Evolutionary conservation across 352 stramenopile genomes (phyloP), one percentile per base, ranked within the genome.

Genomic region (Pythium oligandrum): DNA sequence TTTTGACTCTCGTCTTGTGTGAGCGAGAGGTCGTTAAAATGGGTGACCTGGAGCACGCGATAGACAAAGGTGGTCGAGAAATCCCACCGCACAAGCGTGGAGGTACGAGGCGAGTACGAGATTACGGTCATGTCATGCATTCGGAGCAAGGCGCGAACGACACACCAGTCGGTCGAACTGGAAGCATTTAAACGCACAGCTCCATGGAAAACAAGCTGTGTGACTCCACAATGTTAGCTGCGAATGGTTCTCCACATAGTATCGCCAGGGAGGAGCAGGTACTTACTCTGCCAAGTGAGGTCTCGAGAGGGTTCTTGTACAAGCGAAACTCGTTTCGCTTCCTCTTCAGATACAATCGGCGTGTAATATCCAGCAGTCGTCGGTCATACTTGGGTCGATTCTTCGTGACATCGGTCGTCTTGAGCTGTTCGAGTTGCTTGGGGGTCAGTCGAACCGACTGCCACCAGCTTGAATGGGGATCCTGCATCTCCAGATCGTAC

Each of bases 81-180:
- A 17, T 77, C 63, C 53, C 72, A 80, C 12, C 75, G 64, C 17
- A 32, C 31, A 43, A 62, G 63, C 4, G 6, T 11, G 0, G 72
- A 83, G 1, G 57, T 70, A 0, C 42, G 32, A 3, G 78, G 61
- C 0, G 64, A 68, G 57, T 87, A 86, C 36, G 66, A 31, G 1
- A 79, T 39, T 1, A 84, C 35, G 17, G 64, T 75, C 11, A 84
- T 63, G 1, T 50, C 49, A 11, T 57, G 57, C 3, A 53, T 44
- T n/a, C 64, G 68, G 35, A 72, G 49, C 17, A 86, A 63, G 6
- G 85, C 36, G 1, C 63, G 63, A 0, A 80, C 61, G 6, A 80
- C 42, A 40, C 53, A 42, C 4, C 40, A 39, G 9, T 40, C 58
- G 40, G 32, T 48, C 7, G 11, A 11, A 33, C 38, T 44, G n/a